These are phyloP conservation scores for Exidia glandulosa DNA, from an alignment of 768 basidiomycete species.

Conservation along the genomic window DNA sequence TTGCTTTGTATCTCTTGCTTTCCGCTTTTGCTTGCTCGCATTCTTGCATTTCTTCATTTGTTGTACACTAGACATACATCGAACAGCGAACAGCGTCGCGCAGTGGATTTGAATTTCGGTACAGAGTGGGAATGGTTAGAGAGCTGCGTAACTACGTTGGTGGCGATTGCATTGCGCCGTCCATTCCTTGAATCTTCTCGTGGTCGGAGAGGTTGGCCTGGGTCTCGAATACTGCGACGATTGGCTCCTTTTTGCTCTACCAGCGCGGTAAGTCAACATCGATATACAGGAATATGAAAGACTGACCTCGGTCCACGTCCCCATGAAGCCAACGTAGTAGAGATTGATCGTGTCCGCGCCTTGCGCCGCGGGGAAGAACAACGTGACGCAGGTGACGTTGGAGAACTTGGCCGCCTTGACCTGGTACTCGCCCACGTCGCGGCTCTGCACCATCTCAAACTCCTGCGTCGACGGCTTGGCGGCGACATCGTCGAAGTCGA, in stretches of 20 bases:
- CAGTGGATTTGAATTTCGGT: neutral
- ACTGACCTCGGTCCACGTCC: slow-evolving; percentile 67
- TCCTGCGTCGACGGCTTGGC: slow-evolving; percentile 60
- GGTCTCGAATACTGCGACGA: slow-evolving; percentile 80
- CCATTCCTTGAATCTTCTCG: slow-evolving; percentile 72
- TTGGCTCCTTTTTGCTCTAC: slow-evolving; percentile 66
- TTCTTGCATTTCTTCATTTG: neutral
- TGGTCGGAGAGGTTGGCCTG: slow-evolving; percentile 85
- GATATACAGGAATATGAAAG: neutral
- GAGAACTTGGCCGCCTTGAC: slow-evolving; percentile 76
- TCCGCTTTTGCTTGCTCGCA: neutral
- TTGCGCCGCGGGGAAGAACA: slow-evolving; percentile 72
- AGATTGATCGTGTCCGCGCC: slow-evolving; percentile 67
- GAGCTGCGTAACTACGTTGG: slow-evolving; percentile 20
- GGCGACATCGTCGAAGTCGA: slow-evolving; percentile 71
- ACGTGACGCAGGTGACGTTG: slow-evolving; percentile 66
- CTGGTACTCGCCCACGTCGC: slow-evolving; percentile 59
- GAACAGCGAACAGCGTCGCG: neutral
- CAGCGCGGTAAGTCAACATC: neutral
- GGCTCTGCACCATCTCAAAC: slow-evolving; percentile 53
- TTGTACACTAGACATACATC: neutral
- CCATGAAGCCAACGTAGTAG: slow-evolving; percentile 80
- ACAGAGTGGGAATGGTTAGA: neutral
- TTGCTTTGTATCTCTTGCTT: neutral
- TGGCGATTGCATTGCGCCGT: slow-evolving; percentile 42